Base-by-base conservation (phyloP, 2,329 filamentous ascomycete species). In the Cordyceps cicadae region DNA sequence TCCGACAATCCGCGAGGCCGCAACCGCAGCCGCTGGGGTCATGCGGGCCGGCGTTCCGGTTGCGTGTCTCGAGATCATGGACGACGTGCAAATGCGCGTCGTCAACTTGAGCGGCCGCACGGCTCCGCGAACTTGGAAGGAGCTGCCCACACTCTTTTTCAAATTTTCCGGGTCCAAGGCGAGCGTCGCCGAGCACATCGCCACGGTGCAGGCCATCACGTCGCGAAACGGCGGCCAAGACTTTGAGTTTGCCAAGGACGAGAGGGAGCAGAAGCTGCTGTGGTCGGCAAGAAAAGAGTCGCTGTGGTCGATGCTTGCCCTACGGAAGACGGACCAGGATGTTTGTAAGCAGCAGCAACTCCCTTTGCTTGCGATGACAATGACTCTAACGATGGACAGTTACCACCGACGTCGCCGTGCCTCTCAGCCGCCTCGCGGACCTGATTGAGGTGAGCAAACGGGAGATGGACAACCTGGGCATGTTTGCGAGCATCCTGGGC, bases 401-500 rank as follows among this genome's bases (percentile, higher is more conserved):
- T 88, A 90, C 87, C 54, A 94, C 90, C 0, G 90, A 94, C 70
- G 89, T 93, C 6, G 90, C 90, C 0, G 90, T 94, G 3, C 90
- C 90, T 0, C 88, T 94, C 64, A 89, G 85, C 62, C 78, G 85
- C 14, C 75, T 93, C 5, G 85, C 89, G 1, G 87, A 90, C 65
- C 88, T 92, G 62, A 81, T 82, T 77, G 92, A 96, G 71, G 79
- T 91, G 49, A 92, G 89, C 64, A 96, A 96, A 77, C 89, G 90
- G 70, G 90, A 96, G 69, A 87, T 96, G 81, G 89, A 93, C 68
- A 86, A 90, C 14, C 79, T 96, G 12, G 91, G 90, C 0, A 76
- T 96, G 1, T 96, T 96, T 70, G 90, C 91, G 1, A 92, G 88
- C 68, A 89, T 96, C 32, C 78, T 97, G 4, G 92, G 92, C 3